phyloP scores from a whole-genome alignment of 257 asterid genomes.

The Echites panduratus region DNA sequence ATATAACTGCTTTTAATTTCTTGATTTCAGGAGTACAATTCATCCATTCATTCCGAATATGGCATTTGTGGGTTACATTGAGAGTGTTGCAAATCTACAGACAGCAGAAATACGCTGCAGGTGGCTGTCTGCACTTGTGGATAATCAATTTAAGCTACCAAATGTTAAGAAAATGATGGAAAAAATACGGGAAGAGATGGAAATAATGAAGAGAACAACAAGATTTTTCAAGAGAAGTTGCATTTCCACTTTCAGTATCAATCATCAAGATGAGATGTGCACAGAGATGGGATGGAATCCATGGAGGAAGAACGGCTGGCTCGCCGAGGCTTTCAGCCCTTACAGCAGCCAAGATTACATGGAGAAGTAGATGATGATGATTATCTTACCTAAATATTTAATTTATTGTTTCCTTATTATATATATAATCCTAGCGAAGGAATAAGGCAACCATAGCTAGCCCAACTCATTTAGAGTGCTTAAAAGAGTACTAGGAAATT shows the following conservation, averaged over 20 bases:
- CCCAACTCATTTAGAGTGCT: background rate
- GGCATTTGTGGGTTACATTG: constrained; percentile 83
- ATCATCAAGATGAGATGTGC: constrained; percentile 79
- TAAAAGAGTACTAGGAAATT: background rate
- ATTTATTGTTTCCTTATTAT: constrained; percentile 16
- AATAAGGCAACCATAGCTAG: background rate
- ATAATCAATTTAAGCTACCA: constrained; percentile 58
- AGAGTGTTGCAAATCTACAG: constrained; percentile 86
- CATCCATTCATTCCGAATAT: constrained; percentile 80
- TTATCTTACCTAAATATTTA: background rate
- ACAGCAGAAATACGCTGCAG: constrained; percentile 87
- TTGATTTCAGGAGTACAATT: constrained; percentile 72
- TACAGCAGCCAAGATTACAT: constrained; percentile 76
- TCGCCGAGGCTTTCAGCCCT: constrained; percentile 81
- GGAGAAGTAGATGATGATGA: constrained; percentile 18
- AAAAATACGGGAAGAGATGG: constrained; percentile 60
- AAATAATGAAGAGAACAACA: constrained; percentile 67
- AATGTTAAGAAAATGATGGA: constrained; percentile 53
- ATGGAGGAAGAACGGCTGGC: constrained; percentile 76
- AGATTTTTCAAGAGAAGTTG: constrained; percentile 82
- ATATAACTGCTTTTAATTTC: background rate
- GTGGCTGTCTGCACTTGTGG: constrained; percentile 64
- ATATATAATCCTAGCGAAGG: constrained; percentile 11
- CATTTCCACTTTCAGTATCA: constrained; percentile 86
- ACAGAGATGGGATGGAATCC: constrained; percentile 90